These are phyloP conservation scores for Penicillium brevicompactum DNA, from an alignment of 2,329 filamentous ascomycete species.

Conservation along the genomic window DNA sequence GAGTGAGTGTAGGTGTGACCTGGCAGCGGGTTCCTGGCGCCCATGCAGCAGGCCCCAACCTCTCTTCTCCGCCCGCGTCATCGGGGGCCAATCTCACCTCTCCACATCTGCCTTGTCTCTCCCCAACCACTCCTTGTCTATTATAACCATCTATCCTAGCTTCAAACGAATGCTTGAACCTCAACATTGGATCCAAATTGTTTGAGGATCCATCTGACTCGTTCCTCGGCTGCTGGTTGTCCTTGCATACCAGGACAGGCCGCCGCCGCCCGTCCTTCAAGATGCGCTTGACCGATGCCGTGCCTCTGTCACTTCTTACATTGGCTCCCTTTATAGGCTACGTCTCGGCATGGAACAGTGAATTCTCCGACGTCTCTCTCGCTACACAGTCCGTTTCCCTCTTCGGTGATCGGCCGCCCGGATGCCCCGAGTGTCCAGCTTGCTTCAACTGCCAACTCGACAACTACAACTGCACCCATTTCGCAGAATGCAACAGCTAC, in stretches of 20 bases:
- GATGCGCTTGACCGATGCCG: constrained; percentile 30
- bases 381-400: constrained; percentile 68
- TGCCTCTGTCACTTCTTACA: constrained; percentile 28
- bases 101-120: constrained; percentile 12
- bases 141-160: constrained; percentile 2
- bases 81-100: constrained; percentile 26
- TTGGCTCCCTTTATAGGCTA: constrained; percentile 28
- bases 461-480: constrained; percentile 88
- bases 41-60: constrained; percentile 28
- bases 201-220: constrained; percentile 10
- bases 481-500: constrained; percentile 81
- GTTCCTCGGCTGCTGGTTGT: constrained; percentile 9
- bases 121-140: constrained; percentile 6
- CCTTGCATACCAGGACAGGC: constrained; percentile 8
- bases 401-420: constrained; percentile 68
- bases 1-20: background rate
- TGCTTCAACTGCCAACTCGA: constrained; percentile 98
- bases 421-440: constrained; percentile 43
- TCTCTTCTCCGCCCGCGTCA: constrained; percentile 36
- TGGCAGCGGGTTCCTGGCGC: constrained; percentile 15
- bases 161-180: constrained; percentile 1
- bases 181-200: background rate
- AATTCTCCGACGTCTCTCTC: constrained; percentile 63
- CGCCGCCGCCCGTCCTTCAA: constrained; percentile 15
- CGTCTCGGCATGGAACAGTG: constrained; percentile 37